A percentile compares a stretch with the other conserved stretches of the same genome.
These are phyloP conservation scores for Termitomyces sp. DNA, from an alignment of 768 basidiomycete species.

Conservation along the genomic window DNA sequence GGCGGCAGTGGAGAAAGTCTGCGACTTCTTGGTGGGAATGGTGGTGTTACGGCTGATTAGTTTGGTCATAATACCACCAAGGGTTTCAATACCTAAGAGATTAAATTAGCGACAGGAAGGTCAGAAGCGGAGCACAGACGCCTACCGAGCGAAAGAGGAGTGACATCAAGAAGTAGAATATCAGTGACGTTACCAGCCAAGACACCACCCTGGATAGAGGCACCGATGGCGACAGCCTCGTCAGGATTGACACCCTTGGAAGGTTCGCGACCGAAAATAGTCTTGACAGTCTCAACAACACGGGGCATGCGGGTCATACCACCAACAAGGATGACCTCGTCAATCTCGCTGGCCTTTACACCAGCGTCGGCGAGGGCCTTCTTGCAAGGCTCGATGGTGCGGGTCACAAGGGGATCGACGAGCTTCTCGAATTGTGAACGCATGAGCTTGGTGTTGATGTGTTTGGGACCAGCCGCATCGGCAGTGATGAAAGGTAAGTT, in stretches of 20 bases:
- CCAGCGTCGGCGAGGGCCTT: constrained; percentile 95
- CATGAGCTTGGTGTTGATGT: constrained; percentile 90
- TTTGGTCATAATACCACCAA: constrained; percentile 99
- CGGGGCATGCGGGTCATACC: constrained; percentile 99
- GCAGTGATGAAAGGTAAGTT: constrained; percentile 99
- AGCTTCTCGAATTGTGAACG: constrained; percentile 90
- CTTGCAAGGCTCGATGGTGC: constrained; percentile 94
- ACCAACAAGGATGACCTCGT: constrained; percentile 97
- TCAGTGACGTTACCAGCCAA: constrained; percentile 95
- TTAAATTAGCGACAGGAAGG: neutral
- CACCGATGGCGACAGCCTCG: constrained; percentile 98
- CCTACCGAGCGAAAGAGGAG: constrained; percentile 93
- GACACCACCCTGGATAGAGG: constrained; percentile 97
- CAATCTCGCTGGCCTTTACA: constrained; percentile 88
- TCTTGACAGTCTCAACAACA: constrained; percentile 92
- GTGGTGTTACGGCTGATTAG: constrained; percentile 98
- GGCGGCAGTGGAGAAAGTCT: constrained; percentile 97
- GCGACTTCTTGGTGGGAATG: constrained; percentile 99
- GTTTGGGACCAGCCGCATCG: constrained; percentile 92
- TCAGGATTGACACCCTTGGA: constrained; percentile 99
- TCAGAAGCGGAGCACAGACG: constrained; percentile 13
- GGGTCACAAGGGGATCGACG: constrained; percentile 77
- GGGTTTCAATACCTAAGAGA: constrained; percentile 80
- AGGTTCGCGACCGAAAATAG: constrained; percentile 92
- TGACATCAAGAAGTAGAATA: constrained; percentile 91